Conservation (phyloP, 257 asterid genomes). For the Capsicum pubescens region DNA sequence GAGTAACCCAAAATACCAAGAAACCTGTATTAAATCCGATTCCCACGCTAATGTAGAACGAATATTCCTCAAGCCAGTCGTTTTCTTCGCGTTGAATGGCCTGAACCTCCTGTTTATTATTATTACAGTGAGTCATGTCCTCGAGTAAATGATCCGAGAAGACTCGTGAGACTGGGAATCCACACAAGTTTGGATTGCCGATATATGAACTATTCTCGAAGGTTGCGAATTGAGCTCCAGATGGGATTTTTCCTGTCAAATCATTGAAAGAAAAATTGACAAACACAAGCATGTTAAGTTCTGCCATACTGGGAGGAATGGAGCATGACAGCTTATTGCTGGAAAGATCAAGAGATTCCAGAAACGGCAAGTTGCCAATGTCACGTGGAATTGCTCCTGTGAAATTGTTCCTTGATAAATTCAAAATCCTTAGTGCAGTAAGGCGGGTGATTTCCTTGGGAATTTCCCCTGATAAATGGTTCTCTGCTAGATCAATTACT, state of each 20-base stretch:
- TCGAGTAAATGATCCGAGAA: not conserved
- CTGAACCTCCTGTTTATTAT: not conserved
- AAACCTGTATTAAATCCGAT: not conserved
- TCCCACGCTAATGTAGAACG: not conserved
- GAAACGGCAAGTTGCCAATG: not conserved
- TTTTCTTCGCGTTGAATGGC: not conserved
- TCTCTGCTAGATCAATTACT: conserved; percentile 7
- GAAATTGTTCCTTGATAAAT: conserved; percentile 11
- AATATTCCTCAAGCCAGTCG: not conserved
- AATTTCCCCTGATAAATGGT: conserved; percentile 30
- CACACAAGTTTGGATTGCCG: conserved; percentile 17
- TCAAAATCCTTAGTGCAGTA: not conserved
- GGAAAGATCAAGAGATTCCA: not conserved
- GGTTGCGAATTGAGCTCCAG: fast-evolving
- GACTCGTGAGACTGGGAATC: not conserved
- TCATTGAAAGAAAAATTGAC: not conserved
- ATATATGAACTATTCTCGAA: not conserved
- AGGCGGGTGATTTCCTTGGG: not conserved
- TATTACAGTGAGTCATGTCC: not conserved
- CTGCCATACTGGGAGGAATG: not conserved
- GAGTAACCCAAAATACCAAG: conserved; percentile 1
- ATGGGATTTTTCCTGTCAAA: conserved; percentile 20
- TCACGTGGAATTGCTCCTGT: conserved; percentile 21
- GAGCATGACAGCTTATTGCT: not conserved
- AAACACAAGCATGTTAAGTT: fast-evolving